Conservation (phyloP, 1,284 basidiomycete genomes). For the Neonothopanus nambi region DNA sequence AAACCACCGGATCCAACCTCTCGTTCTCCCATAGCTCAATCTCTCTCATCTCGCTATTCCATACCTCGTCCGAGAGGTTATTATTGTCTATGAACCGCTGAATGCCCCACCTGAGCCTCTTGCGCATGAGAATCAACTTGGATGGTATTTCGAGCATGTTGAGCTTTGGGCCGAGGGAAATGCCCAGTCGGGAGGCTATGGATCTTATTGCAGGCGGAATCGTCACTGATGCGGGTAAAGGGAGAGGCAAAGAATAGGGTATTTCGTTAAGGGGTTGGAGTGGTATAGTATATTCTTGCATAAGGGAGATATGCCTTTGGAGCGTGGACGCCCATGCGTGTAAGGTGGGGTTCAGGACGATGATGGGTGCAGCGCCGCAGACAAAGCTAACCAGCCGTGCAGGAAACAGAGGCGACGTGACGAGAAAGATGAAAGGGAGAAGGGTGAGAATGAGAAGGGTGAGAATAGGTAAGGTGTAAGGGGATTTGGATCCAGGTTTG, state of each 20-base stretch:
- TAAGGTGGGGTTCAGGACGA: conserved; percentile 52
- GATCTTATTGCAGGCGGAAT: neutral
- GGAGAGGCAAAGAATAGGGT: neutral
- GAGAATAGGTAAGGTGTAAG: conserved; percentile 68
- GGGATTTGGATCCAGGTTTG: conserved; percentile 33
- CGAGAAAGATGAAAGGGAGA: conserved; percentile 91
- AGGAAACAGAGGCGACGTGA: conserved; percentile 77
- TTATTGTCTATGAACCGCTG: conserved; percentile 62
- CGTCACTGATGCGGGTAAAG: conserved; percentile 7
- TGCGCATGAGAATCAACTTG: neutral
- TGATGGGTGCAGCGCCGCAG: conserved; percentile 53
- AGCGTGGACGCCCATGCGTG: conserved; percentile 14
- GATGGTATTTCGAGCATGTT: neutral
- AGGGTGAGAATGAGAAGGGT: conserved; percentile 93
- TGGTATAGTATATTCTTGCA: too few species aligned
- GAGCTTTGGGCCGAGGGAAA: neutral
- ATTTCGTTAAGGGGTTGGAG: neutral
- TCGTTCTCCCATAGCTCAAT: conserved; percentile 83
- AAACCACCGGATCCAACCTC: conserved; percentile 40
- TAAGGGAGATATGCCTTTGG: too few species aligned
- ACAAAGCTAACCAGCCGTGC: conserved; percentile 55
- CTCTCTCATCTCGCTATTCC: conserved; percentile 59
- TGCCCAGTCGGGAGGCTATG: neutral
- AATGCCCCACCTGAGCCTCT: conserved; percentile 18
- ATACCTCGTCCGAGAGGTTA: conserved; percentile 58